Base-by-base conservation (phyloP, 2,329 filamentous ascomycete species). In the Torrubiellomyces zombiae region DNA sequence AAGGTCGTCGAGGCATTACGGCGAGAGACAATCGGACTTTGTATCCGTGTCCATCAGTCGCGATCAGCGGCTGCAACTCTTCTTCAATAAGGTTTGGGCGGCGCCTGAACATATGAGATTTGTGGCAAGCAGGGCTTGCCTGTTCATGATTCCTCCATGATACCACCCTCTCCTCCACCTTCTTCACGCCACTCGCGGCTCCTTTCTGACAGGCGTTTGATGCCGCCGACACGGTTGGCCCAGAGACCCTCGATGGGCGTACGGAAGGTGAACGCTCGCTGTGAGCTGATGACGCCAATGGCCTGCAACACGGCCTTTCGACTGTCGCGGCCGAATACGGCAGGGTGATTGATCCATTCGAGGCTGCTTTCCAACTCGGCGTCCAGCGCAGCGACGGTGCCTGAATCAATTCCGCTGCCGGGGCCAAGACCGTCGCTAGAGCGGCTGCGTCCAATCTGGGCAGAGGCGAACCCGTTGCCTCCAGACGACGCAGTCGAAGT, bases 301-400 rank as follows among this genome's bases (percentile, higher is more conserved):
- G 85, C 82, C 50, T 98, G 89, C 14, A 98, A 62, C 3, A 98
- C 85, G 4, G 86, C 82, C 57, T 98, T 98, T 41, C 89, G 75
- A 29, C 80, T 89, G 47, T 98, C 89, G 18, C 89, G 73, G 7
- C 79, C 76, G 46, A 98, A 98, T 3, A 95, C 81, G 2, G 85
- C 85, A 2, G 89, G 89, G 43, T 98, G 89, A 45, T 78, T 83
- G 50, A 98, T 95, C 89, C 89, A 98, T 52, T 98, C 89, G 10
- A 98, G 58, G 25, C 79, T 81, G 17, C 79, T 70, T 47, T 93
- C 82, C 17, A 98, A 67, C 49, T 98, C 89, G 1, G 79, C 70
- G 47, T 98, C 89, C 11, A 98, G 69, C 3, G 89, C 85, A 14
- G 71, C 62, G 40, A 95, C 86, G 0, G 80, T 89, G 18, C 62